phyloP scores from a whole-genome alignment of 2,329 filamentous ascomycete species.

The Iodosphaeria phyllophila region DNA sequence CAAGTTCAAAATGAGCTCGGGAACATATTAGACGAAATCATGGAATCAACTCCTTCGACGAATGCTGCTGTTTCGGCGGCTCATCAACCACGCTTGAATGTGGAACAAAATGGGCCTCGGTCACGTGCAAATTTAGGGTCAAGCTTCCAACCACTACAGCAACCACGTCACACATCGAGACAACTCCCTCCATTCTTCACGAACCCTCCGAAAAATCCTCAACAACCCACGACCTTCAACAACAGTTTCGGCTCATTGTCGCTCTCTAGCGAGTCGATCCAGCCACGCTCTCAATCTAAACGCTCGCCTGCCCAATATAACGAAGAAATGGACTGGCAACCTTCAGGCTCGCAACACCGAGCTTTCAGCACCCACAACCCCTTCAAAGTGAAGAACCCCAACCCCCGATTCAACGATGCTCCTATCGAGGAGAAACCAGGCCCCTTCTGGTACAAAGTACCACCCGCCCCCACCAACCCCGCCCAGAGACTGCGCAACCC shows the following conservation, averaged over 20 bases:
- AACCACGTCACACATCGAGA: neutral
- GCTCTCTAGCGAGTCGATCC: conserved; percentile 5
- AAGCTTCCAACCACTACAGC: too few species aligned
- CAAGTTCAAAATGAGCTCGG: conserved; percentile 9
- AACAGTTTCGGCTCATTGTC: conserved; percentile 7
- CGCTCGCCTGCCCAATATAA: conserved; percentile 15
- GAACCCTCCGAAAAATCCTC: too few species aligned
- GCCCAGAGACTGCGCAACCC: conserved; percentile 44
- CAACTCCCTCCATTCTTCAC: neutral
- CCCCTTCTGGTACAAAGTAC: conserved; percentile 53
- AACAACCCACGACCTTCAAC: too few species aligned
- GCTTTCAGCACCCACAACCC: conserved; percentile 30
- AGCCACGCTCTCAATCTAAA: conserved; percentile 5
- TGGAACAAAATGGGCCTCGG: too few species aligned
- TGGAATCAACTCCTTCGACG: neutral
- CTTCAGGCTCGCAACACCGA: conserved; percentile 35
- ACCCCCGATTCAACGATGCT: conserved; percentile 25
- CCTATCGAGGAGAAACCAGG: conserved; percentile 23
- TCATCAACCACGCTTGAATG: too few species aligned
- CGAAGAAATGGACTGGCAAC: conserved; percentile 60
- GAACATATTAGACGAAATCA: conserved; percentile 11
- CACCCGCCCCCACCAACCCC: conserved; percentile 48
- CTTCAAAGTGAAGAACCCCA: conserved; percentile 18
- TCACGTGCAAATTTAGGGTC: too few species aligned
- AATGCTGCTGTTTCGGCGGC: too few species aligned